Evolutionary conservation across 179 eudicot genomes (phyloP).

Genomic region (Beta lomatogona): DNA sequence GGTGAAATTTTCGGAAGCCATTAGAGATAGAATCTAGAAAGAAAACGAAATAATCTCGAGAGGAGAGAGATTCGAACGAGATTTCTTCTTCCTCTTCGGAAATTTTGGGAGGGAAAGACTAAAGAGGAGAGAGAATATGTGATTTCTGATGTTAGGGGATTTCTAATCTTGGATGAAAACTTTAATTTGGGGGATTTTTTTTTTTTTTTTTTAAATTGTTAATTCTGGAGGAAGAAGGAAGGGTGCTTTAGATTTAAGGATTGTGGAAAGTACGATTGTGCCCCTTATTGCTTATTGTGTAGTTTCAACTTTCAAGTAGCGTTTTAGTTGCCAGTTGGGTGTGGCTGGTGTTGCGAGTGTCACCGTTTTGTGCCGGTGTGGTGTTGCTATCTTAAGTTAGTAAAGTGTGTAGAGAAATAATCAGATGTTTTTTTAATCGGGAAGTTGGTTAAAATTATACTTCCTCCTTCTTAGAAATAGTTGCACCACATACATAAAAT

Average conservation of each 20-base stretch:
- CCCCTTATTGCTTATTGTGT: background rate
- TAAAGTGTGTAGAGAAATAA: too few relatives aligned
- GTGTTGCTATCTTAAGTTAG: background rate
- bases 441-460: too few relatives aligned
- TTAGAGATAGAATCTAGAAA: slow-evolving; percentile 20
- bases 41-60: background rate
- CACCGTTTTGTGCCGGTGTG: background rate
- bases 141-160: background rate
- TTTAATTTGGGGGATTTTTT: background rate
- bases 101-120: background rate
- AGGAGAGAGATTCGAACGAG: slow-evolving; percentile 17
- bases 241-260: slow-evolving; percentile 7
- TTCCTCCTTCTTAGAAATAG: too few relatives aligned
- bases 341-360: background rate
- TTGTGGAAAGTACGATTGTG: background rate
- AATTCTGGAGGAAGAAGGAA: background rate
- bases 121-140: background rate
- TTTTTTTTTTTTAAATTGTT: too few relatives aligned
- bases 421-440: too few relatives aligned
- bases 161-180: background rate
- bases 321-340: background rate
- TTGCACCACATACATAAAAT: too few relatives aligned
- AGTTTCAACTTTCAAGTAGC: background rate
- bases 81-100: slow-evolving; percentile 8
- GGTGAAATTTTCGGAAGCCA: slow-evolving; percentile 63